Base-by-base conservation (phyloP, 768 basidiomycete species). In the Suillus subalutaceus region DNA sequence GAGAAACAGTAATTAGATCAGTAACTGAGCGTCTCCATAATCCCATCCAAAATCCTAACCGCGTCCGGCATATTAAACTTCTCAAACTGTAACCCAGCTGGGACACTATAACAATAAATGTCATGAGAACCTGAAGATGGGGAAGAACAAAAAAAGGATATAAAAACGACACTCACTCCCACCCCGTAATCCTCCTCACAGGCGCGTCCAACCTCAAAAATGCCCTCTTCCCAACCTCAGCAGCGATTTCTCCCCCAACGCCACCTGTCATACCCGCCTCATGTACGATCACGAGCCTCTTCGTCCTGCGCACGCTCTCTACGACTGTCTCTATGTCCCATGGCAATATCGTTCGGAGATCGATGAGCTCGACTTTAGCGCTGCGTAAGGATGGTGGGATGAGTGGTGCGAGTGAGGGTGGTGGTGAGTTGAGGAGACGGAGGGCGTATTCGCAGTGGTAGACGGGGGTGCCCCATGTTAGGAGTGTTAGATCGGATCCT, bases 401-500 rank as follows among this genome's bases (percentile, higher is more conserved):
- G 65, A 91, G 84, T 7, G 79, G 72, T 57, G 87, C 87, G 6
- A 97, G 79, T 16, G 85, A 78, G 23, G 85, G 75, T 1, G 90
- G 86, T 0, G 96, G 95, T 60, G 86, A 81, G 3, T 77, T 78
- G 38, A 97, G 82, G 72, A 96, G 82, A 69, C 88, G 85, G 16
- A 97, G 79, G 0, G 96, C 96, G 20, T 87, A 83, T 81, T 95
- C 92, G 75, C 94, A 94, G 70, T 93, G 90, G 78, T 94, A 97
- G 41, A 97, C 79, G 1, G 96, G 94, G 16, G 95, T 96, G n/a
- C 96, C 96, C 88, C 94, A 98, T 8, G 94, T 88, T 23, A 97
- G 81, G 35, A 97, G 78, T 1, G 96, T 98, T n/a, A 97, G 81
- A 74, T 97, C 96, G 12, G 86, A 82, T 5, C 96, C 96, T 0